A percentile compares a stretch with the other conserved stretches of the same genome.
Evolutionary conservation across 257 asterid species (phyloP).

Genomic region (Jacaranda mimosifolia): DNA sequence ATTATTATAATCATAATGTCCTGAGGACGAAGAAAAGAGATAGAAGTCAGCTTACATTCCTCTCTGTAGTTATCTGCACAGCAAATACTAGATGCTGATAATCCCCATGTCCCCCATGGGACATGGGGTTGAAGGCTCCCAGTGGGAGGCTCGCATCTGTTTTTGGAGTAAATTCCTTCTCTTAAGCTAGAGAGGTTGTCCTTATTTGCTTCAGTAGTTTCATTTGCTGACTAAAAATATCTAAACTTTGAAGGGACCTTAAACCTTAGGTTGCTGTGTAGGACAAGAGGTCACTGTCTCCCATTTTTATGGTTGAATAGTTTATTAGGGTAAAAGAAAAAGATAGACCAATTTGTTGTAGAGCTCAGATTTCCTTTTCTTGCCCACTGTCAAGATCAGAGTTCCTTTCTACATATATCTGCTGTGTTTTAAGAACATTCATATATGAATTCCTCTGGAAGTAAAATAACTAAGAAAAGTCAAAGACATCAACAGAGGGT

Average conservation of each 20-base stretch:
- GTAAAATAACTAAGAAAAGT: conserved; percentile 1
- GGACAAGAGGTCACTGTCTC: background rate
- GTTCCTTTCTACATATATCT: conserved; percentile 6
- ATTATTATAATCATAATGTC: conserved; percentile 5
- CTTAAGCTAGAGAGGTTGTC: background rate
- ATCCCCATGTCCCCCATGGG: too few species aligned
- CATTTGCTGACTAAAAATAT: conserved; percentile 11
- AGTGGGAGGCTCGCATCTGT: background rate
- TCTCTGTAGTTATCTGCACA: too few species aligned
- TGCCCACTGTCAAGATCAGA: background rate
- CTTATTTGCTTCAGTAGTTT: conserved; percentile 17
- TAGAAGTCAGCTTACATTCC: conserved; percentile 12
- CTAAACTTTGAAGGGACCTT: background rate
- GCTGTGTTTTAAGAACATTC: conserved; percentile 5
- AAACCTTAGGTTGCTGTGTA: conserved; percentile 15
- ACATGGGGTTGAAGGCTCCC: too few species aligned
- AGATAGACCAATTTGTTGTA: background rate
- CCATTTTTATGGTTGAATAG: background rate
- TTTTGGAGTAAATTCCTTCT: background rate
- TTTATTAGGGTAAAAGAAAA: background rate
- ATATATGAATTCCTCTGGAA: background rate
- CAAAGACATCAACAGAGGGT: conserved; percentile 6
- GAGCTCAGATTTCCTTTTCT: background rate
- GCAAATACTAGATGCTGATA: too few species aligned
- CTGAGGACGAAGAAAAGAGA: background rate